Base-by-base conservation (phyloP, 495 filamentous ascomycete species). In the Trichocladium uniseriatum region DNA sequence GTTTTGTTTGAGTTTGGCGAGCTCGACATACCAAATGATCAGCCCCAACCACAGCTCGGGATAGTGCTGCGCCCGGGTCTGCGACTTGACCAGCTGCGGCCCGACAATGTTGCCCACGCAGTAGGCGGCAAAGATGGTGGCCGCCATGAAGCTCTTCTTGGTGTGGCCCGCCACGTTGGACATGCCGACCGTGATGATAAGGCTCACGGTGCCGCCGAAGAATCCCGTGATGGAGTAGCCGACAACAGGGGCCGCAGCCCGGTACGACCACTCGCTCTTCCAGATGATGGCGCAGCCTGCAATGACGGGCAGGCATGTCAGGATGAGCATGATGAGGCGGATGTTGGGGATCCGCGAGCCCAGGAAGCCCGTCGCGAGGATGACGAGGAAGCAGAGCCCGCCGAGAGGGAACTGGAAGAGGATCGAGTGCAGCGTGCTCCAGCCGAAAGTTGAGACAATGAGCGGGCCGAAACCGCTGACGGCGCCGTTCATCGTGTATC, bases 391-490 rank as follows among this genome's bases (percentile, higher is more conserved):
- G 49, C 74, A 79, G 13, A 87, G 53, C 6, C 60, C 83, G 8
- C 83, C 83, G 4, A 87, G 69, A 1, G 84, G 84, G 48, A 87
- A 86, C 55, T 88, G 84, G 53, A 81, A 80, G 2, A 88, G 68
- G 47, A 88, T 86, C 0, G 78, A 78, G 29, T 86, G 73, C 3
- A 85, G 67, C 0, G 76, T 76, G 18, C 69, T 68, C 61, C 76
- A 89, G 47, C 84, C 84, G 53, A 87, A 88, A 0, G 82, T 88
- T 2, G 73, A 78, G 2, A 89, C 83, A 49, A 88, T 87, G 5
- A 87, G 62, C 2, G 83, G 83, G 0, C 84, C 83, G 57, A 87
- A 87, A 0, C 83, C 83, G n/a, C 74, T 76, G n/a, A 87, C 79
- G 4, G 82, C 83, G 16, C 84, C 83, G 52, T 87, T 87, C 50